phyloP scores from a whole-genome alignment of 805 yeast species.

The Ogataea nonfermentans region DNA sequence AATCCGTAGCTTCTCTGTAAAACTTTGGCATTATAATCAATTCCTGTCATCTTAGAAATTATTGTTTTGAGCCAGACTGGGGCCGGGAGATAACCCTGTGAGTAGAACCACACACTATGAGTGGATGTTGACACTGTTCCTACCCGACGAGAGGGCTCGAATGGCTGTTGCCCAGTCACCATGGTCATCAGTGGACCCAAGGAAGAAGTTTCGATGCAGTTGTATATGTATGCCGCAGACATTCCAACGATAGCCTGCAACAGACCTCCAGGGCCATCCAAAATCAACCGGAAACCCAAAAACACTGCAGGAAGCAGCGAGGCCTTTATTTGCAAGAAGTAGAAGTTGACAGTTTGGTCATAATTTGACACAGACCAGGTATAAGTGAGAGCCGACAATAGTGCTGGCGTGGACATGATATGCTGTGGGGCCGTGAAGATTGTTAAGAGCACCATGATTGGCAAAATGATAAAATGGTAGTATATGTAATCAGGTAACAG shows the following conservation, averaged over 20 bases:
- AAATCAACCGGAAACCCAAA: slow-evolving; percentile 42
- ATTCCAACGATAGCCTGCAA: slow-evolving; percentile 49
- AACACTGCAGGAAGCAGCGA: slow-evolving; percentile 49
- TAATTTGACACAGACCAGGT: slow-evolving; percentile 61
- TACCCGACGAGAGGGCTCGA: slow-evolving; percentile 27
- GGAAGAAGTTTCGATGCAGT: slow-evolving; percentile 60
- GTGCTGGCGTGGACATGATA: slow-evolving; percentile 36
- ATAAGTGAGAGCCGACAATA: slow-evolving; percentile 54
- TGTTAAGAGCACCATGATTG: slow-evolving; percentile 41
- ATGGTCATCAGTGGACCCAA: slow-evolving; percentile 42
- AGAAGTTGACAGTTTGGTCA: slow-evolving; percentile 51
- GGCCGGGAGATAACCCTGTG: slow-evolving; percentile 56
- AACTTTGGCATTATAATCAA: slow-evolving; percentile 31
- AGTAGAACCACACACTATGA: slow-evolving; percentile 38
- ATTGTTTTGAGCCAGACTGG: slow-evolving; percentile 44
- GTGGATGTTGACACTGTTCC: slow-evolving; percentile 29
- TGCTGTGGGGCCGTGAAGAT: slow-evolving; percentile 28
- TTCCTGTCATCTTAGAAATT: slow-evolving; percentile 31
- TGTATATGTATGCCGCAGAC: slow-evolving; percentile 55
- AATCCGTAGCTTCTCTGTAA: slow-evolving; percentile 27
- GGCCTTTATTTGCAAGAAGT: slow-evolving; percentile 53
- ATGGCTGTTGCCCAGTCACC: slow-evolving; percentile 31
- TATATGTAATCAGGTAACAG: slow-evolving; percentile 56
- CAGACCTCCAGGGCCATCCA: slow-evolving; percentile 42
- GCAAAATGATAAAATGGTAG: slow-evolving; percentile 49